Percentiles rank a stretch among this genome's conserved stretches.
Evolutionary conservation across 176 grass and related monocot genomes (phyloP).

Genomic region (Hsuehochloa calcarea): DNA sequence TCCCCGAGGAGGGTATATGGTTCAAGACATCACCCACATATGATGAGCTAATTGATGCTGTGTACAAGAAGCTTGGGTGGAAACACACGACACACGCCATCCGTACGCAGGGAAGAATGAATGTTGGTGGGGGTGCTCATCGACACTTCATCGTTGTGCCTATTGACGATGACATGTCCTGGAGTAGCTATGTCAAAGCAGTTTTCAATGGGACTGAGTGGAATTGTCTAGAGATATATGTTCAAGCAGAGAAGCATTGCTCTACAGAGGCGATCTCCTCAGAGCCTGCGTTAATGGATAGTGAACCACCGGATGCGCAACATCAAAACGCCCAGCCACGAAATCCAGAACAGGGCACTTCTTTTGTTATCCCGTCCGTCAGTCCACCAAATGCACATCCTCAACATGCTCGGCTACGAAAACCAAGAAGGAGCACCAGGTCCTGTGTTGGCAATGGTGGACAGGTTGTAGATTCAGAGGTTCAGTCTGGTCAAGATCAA

Average conservation of each 20-base stretch:
- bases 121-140: slow-evolving; percentile 39
- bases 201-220: slow-evolving; percentile 46
- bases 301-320: not conserved
- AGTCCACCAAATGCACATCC: not conserved
- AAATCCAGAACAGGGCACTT: not conserved
- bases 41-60: slow-evolving; percentile 16
- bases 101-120: slow-evolving; percentile 10
- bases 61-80: slow-evolving; percentile 33
- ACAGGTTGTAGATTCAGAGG: not conserved
- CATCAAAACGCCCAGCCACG: not conserved
- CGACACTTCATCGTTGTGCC: slow-evolving; percentile 42
- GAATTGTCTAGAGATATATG: slow-evolving; percentile 46
- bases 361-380: not conserved
- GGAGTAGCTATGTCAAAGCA: slow-evolving; percentile 48
- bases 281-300: not conserved
- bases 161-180: slow-evolving; percentile 12
- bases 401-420: not conserved
- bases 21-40: slow-evolving; percentile 26
- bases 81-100: not conserved
- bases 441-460: not conserved
- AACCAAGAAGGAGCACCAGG: slow-evolving; percentile 8
- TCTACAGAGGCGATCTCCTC: not conserved
- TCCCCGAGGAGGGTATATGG: slow-evolving; percentile 29
- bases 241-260: slow-evolving; percentile 15
- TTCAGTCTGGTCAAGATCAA: slow-evolving; percentile 17